Percentiles rank a stretch among this genome's conserved stretches.
Conservation (phyloP, 2,329 filamentous ascomycete species). For the Clathrospora elynae region DNA sequence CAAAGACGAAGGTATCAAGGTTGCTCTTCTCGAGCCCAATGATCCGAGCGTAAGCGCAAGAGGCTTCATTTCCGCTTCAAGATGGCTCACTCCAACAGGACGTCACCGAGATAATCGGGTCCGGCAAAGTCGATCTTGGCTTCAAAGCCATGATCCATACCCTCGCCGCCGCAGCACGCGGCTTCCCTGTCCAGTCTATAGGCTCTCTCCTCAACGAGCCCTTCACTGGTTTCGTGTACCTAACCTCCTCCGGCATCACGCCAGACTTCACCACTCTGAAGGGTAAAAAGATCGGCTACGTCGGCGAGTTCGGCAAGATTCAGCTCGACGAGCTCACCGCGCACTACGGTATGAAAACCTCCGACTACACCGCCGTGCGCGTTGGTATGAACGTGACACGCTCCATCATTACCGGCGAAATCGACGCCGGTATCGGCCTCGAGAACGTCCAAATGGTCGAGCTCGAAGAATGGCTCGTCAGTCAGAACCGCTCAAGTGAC, state of each 20-base stretch:
- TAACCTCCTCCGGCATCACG: slow-evolving; percentile 75
- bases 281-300: slow-evolving; percentile 78
- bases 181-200: slow-evolving; percentile 73
- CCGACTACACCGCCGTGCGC: slow-evolving; percentile 75
- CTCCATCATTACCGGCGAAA: slow-evolving; percentile 72
- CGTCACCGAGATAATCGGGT: slow-evolving; percentile 81
- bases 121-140: slow-evolving; percentile 75
- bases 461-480: slow-evolving; percentile 73
- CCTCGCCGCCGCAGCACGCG: slow-evolving; percentile 74
- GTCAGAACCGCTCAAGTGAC: slow-evolving; percentile 64
- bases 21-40: slow-evolving; percentile 77
- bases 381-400: slow-evolving; percentile 83
- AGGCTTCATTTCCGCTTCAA: not conserved
- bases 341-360: slow-evolving; percentile 74
- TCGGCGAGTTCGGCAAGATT: slow-evolving; percentile 80
- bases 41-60: slow-evolving; percentile 66
- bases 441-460: slow-evolving; percentile 87
- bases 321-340: slow-evolving; percentile 81
- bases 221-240: slow-evolving; percentile 78
- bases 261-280: slow-evolving; percentile 75
- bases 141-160: slow-evolving; percentile 88
- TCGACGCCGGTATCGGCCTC: slow-evolving; percentile 76
- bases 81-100: slow-evolving; percentile 53
- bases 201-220: slow-evolving; percentile 79
- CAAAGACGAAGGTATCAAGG: slow-evolving; percentile 75